Percentiles rank a stretch among this genome's conserved stretches.
Conservation (phyloP, 2,329 filamentous ascomycete species). For the Fusarium cyanostomum region DNA sequence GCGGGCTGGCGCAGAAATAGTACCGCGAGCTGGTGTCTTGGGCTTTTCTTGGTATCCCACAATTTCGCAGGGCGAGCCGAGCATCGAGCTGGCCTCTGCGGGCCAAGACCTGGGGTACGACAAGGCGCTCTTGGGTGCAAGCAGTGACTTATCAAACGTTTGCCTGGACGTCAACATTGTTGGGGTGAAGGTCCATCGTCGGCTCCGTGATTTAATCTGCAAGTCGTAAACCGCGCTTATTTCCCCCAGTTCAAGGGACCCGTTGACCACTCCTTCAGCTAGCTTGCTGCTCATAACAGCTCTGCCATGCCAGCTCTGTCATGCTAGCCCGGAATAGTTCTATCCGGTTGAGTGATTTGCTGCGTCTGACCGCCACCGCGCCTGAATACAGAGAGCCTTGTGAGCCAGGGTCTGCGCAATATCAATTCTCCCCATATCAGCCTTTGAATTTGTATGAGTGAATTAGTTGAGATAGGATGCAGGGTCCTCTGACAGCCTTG, state of each 20-base stretch:
- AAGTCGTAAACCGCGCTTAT: slow-evolving; percentile 15
- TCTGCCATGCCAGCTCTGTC: slow-evolving; percentile 9
- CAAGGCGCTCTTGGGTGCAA: slow-evolving; percentile 15
- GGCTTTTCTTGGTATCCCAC: slow-evolving; percentile 7
- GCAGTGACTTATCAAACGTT: slow-evolving; percentile 8
- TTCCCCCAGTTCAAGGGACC: slow-evolving; percentile 1
- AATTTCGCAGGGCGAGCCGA: neutral
- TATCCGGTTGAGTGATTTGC: slow-evolving; percentile 20
- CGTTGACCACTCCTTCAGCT: slow-evolving; percentile 3
- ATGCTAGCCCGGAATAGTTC: slow-evolving; percentile 25
- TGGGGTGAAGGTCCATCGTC: slow-evolving; percentile 2
- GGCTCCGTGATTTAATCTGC: slow-evolving; percentile 12
- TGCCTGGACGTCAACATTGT: neutral
- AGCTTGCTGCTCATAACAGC: neutral
- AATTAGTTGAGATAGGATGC: slow-evolving; percentile 24
- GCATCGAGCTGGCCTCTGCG: slow-evolving; percentile 18
- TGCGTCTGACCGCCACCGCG: slow-evolving; percentile 22
- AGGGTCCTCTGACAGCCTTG: slow-evolving; percentile 40
- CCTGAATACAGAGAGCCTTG: slow-evolving; percentile 16
- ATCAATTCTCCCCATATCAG: slow-evolving; percentile 9
- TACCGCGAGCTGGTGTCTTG: slow-evolving; percentile 5
- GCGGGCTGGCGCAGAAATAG: neutral
- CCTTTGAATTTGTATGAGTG: slow-evolving; percentile 41
- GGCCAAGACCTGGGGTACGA: slow-evolving; percentile 39
- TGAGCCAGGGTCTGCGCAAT: slow-evolving; percentile 13